These are phyloP conservation scores for Zasmidium citrigriseum DNA, from an alignment of 2,329 filamentous ascomycete genomes.

Conservation along the genomic window DNA sequence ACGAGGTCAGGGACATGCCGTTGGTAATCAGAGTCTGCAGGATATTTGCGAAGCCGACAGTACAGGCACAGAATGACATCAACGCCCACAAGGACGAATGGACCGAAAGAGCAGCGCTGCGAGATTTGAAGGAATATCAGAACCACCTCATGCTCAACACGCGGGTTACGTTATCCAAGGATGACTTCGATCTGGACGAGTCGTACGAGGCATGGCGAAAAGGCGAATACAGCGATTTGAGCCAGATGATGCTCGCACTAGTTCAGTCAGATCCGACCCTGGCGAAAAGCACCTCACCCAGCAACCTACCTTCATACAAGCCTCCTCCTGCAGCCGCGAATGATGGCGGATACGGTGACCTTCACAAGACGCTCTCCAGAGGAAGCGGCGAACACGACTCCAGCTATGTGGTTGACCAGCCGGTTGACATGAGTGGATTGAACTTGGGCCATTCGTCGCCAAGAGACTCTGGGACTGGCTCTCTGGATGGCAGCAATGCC, in stretches of 20 bases:
- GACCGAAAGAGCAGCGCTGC: conserved; percentile 89
- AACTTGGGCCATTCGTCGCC: conserved; percentile 56
- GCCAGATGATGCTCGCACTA: conserved; percentile 90
- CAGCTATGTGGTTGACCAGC: conserved; percentile 65
- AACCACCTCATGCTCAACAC: conserved; percentile 81
- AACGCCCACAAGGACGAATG: conserved; percentile 77
- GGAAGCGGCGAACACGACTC: conserved; percentile 42
- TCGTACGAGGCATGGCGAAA: conserved; percentile 90
- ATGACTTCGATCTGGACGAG: conserved; percentile 89
- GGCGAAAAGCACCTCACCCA: conserved; percentile 69
- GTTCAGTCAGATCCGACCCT: conserved; percentile 83
- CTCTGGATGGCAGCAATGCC: conserved; percentile 38
- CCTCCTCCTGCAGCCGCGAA: conserved; percentile 19
- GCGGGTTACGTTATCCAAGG: conserved; percentile 71
- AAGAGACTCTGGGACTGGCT: conserved; percentile 36
- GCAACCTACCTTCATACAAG: conserved; percentile 35
- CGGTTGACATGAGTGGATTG: conserved; percentile 67
- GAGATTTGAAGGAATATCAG: conserved; percentile 92
- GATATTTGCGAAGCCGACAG: conserved; percentile 79
- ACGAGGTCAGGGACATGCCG: conserved; percentile 96
- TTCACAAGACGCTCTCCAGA: conserved; percentile 50
- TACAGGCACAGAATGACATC: conserved; percentile 83
- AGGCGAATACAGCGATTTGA: conserved; percentile 81
- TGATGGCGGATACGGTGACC: conserved; percentile 40
- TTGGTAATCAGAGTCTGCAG: conserved; percentile 83